A percentile compares a stretch with the other conserved stretches of the same genome.
These are phyloP conservation scores for Lipomyces chichibuensis DNA, from an alignment of 805 yeast genomes.

Conservation along the genomic window DNA sequence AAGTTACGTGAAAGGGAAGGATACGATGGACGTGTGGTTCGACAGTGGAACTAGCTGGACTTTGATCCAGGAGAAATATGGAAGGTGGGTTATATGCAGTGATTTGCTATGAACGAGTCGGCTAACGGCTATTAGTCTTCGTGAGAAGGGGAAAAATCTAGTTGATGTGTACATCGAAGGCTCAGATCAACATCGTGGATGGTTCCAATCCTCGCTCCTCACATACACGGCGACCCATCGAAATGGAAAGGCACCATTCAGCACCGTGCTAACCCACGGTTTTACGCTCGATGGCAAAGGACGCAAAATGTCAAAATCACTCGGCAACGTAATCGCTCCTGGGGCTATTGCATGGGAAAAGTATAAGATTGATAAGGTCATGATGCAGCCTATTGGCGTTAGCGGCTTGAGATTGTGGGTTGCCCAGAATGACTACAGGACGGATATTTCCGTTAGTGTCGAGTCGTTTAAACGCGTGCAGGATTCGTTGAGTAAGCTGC, in stretches of 20 bases:
- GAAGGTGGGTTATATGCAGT: constrained; percentile 37
- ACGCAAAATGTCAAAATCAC: constrained; percentile 89
- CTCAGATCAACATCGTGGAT: constrained; percentile 97
- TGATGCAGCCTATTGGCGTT: constrained; percentile 70
- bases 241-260: constrained; percentile 62
- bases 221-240: constrained; percentile 63
- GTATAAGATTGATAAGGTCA: constrained; percentile 41
- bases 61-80: constrained; percentile 51
- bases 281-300: constrained; percentile 86
- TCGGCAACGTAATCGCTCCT: constrained; percentile 82
- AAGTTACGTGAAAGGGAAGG: constrained; percentile 66
- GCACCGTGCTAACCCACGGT: constrained; percentile 85
- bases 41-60: constrained; percentile 96
- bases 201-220: constrained; percentile 94
- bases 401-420: constrained; percentile 92
- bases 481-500: constrained; percentile 76
- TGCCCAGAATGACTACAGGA: constrained; percentile 83
- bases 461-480: constrained; percentile 73
- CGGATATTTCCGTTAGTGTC: constrained; percentile 76
- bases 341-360: constrained; percentile 64
- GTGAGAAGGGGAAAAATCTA: constrained; percentile 47
- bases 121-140: not conserved
- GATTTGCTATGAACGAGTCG: not conserved
- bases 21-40: constrained; percentile 99
- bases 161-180: constrained; percentile 94